Conservation (phyloP, 169 alveolate genomes). For the Cryptosporidium felis region DNA sequence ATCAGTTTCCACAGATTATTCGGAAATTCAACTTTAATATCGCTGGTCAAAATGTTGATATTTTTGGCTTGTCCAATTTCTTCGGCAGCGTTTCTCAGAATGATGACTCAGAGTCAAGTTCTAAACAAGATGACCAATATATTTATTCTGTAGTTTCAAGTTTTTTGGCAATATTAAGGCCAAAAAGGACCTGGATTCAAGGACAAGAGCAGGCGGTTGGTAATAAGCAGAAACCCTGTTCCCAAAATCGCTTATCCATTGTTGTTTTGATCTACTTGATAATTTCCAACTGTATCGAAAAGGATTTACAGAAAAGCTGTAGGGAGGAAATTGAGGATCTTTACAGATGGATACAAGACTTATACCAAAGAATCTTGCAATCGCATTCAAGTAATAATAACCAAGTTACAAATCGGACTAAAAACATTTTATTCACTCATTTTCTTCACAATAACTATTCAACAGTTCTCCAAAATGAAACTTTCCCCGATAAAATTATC, state of each 20-base stretch:
- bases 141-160: slow-evolving; percentile 53
- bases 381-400: no score
- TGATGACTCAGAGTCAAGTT: not conserved
- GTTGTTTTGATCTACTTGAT: slow-evolving; percentile 11
- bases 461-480: not conserved
- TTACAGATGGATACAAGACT: not conserved
- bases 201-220: not conserved
- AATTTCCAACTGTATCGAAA: not conserved
- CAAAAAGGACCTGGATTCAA: slow-evolving; percentile 48
- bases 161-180: slow-evolving; percentile 24
- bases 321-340: slow-evolving; percentile 5
- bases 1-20: not conserved
- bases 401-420: not conserved
- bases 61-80: no score
- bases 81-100: not conserved
- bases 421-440: slow-evolving; percentile 5
- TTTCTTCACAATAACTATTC: slow-evolving; percentile 31
- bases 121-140: slow-evolving; percentile 35
- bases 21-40: no score
- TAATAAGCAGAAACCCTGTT: not conserved
- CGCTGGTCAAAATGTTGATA: not conserved
- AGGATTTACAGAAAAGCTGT: not conserved
- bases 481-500: not conserved
- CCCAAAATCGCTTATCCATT: not conserved
- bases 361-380: not conserved